Evolutionary conservation across 2,329 filamentous ascomycete genomes (phyloP), one percentile per base, ranked within the genome.

Genomic region (Coccinonectria pachysandricola): DNA sequence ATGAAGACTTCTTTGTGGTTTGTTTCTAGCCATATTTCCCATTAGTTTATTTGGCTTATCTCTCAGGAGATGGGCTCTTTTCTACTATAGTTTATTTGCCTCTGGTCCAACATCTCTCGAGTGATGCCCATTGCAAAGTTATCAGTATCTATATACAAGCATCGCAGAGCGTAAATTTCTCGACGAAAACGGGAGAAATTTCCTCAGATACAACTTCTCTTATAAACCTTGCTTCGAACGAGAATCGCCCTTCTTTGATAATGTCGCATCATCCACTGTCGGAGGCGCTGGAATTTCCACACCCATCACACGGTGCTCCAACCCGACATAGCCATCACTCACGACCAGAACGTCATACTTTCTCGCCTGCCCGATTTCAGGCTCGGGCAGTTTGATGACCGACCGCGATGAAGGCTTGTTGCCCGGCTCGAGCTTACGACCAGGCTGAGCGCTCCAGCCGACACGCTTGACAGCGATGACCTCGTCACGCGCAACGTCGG

Each of bases 381-480:
- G 43, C 30, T 66, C 58, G 2, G 78, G 76, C 13, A 87, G 48
- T 44, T 70, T 75, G 13, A 87, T 63, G 12, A 57, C 59, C 5
- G 73, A 60, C 46, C 60, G 71, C 2, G 71, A 68, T 8, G 59
- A 65, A 0, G 71, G 63, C 32, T 54, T 65, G 10, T 53, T 52
- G 4, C 64, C 64, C 4, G 55, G 46, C 10, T 54, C 53, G 7
- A 62, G 48, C 16, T 47, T 42, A 27, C 42, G 46, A 18, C 35
- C 45, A 12, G 28, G 39, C 15, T 29, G 31, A 18, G 49, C 32
- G 28, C 42, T 50, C 87, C 91, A 96, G 2, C 76, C 78, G 0
- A 91, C 71, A 15, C 91, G 67, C 66, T 94, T 96, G 36, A 98
- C 64, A 3, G 81, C 88, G 4, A 94, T 56, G 19, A 96, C 67